Conservation (phyloP, 73 alveolate species). For the Blepharisma japonicum region DNA sequence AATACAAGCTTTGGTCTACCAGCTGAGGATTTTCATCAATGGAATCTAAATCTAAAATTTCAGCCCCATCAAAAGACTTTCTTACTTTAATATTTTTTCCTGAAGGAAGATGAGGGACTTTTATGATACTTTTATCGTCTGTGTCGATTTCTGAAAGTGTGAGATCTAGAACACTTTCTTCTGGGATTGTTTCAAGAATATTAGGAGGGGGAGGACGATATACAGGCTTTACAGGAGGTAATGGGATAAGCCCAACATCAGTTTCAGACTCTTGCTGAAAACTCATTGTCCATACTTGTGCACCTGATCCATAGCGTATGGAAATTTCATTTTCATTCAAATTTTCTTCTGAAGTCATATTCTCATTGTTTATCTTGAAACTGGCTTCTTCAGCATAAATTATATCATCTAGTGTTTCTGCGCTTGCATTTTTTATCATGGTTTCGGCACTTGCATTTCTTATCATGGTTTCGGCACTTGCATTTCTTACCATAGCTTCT, state of each 20-base stretch:
- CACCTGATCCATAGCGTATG: background rate
- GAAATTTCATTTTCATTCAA: background rate
- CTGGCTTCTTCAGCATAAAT: background rate
- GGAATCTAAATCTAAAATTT: background rate
- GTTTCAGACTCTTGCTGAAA: background rate
- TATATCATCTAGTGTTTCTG: no score
- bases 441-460: no score
- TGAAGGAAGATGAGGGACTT: background rate
- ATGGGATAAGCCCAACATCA: no score
- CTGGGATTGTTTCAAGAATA: background rate
- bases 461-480: no score
- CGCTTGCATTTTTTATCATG: no score
- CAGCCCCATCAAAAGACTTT: background rate
- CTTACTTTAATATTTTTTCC: slow-evolving; percentile 1
- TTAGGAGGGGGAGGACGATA: background rate
- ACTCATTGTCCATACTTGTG: background rate
- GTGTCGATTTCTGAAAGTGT: background rate
- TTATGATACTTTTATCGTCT: background rate
- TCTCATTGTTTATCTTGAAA: background rate
- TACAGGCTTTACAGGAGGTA: background rate
- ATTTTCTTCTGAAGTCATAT: background rate
- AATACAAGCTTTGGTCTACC: background rate
- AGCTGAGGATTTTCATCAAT: slow-evolving; percentile 10
- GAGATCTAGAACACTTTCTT: background rate
- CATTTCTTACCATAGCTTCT: no score